phyloP scores from a whole-genome alignment of 768 basidiomycete genomes.

The Lentinula sp. region DNA sequence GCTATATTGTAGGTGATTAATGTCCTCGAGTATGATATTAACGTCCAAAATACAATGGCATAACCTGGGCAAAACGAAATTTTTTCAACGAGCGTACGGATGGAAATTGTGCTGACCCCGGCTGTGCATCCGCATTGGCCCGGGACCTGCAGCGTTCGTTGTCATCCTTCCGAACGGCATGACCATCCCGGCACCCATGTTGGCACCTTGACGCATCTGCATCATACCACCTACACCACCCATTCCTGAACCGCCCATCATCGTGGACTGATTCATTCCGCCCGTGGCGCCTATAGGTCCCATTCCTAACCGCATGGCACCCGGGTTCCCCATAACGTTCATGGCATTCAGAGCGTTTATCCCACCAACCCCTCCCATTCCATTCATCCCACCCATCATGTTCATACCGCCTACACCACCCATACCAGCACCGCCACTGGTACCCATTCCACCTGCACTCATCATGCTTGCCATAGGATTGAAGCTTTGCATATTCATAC shows the following conservation, averaged over 20 bases:
- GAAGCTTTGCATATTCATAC: conserved; percentile 34
- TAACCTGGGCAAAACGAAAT: not conserved
- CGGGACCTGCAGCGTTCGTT: conserved; percentile 32
- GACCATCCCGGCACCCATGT: conserved; percentile 16
- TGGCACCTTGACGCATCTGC: conserved; percentile 16
- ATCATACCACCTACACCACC: conserved; percentile 9
- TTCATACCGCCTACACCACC: conserved; percentile 22
- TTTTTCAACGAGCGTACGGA: conserved; percentile 51
- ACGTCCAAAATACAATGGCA: not conserved
- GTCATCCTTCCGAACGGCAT: conserved; percentile 32
- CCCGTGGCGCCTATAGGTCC: conserved; percentile 20
- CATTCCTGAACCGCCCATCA: conserved; percentile 6
- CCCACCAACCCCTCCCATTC: conserved; percentile 14
- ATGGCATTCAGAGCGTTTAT: conserved; percentile 19
- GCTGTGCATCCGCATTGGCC: conserved; percentile 40
- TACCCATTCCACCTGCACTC: conserved; percentile 11
- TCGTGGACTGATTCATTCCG: conserved; percentile 12
- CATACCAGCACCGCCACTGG: conserved; percentile 12
- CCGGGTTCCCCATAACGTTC: conserved; percentile 31
- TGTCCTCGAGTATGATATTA: not conserved
- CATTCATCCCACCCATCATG: conserved; percentile 17
- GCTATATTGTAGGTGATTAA: not conserved
- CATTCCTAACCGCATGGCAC: conserved; percentile 30
- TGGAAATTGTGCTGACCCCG: conserved; percentile 60
- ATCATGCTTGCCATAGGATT: conserved; percentile 28